These are phyloP conservation scores for Calonectria pauciramosa DNA, from an alignment of 2,329 filamentous ascomycete species.

Conservation along the genomic window DNA sequence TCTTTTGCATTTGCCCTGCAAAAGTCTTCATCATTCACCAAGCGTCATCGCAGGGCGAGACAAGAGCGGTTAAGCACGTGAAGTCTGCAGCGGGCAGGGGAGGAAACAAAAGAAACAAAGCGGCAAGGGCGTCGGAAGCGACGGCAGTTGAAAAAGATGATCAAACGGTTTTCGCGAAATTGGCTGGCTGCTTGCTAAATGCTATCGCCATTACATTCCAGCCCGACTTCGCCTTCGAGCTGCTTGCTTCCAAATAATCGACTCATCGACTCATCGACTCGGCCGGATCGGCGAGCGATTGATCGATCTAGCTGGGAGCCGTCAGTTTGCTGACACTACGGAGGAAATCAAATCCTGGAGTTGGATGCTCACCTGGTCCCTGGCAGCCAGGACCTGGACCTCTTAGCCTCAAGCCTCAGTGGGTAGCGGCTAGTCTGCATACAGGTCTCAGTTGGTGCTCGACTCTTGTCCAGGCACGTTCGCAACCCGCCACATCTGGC, in stretches of 20 bases:
- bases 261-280: not conserved
- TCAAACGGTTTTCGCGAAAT: not conserved
- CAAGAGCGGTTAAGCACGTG: not conserved
- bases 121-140: not conserved
- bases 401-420: conserved; percentile 1
- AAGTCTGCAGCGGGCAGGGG: not conserved
- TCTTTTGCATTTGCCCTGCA: not conserved
- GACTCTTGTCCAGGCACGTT: not conserved
- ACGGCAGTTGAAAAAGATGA: not conserved
- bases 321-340: not conserved
- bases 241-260: not conserved
- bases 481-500: not conserved
- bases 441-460: not conserved
- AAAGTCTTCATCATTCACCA: not conserved
- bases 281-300: not conserved
- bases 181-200: not conserved
- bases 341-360: not conserved
- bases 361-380: not conserved
- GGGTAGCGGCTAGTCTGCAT: not conserved
- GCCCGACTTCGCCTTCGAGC: too few species aligned
- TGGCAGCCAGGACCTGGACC: not conserved
- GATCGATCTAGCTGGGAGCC: not conserved
- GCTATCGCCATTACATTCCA: not conserved
- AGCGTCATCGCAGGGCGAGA: not conserved
- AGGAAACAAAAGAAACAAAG: not conserved